Conservation (phyloP, 2,329 filamentous ascomycete species). For the Pseudogymnoascus destructans region DNA sequence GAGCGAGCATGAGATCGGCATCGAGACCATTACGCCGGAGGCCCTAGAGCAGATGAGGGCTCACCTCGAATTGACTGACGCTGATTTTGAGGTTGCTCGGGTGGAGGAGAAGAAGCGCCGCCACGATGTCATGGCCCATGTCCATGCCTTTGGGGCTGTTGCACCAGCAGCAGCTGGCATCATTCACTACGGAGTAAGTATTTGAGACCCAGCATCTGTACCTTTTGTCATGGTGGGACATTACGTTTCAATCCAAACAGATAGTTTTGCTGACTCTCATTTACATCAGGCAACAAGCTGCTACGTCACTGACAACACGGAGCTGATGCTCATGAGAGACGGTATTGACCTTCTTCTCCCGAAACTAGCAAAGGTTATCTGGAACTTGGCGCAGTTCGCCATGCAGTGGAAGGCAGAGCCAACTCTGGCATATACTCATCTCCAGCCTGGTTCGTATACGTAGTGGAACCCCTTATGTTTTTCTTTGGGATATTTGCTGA, state of each 20-base stretch:
- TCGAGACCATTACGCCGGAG: conserved; percentile 53
- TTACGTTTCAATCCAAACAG: conserved; percentile 18
- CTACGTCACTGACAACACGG: conserved; percentile 61
- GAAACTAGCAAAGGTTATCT: conserved; percentile 67
- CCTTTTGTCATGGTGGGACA: conserved; percentile 16
- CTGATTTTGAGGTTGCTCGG: conserved; percentile 61
- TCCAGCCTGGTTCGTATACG: conserved; percentile 31
- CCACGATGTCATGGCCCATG: conserved; percentile 52
- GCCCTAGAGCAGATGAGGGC: conserved; percentile 65
- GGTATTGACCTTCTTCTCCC: conserved; percentile 63
- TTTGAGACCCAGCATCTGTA: conserved; percentile 31
- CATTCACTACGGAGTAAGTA: conserved; percentile 53
- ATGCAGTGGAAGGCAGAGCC: conserved; percentile 59
- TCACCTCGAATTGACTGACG: conserved; percentile 62
- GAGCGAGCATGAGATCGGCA: conserved; percentile 65
- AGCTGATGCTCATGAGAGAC: conserved; percentile 63
- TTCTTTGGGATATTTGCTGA: conserved; percentile 10
- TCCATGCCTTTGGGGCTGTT: conserved; percentile 60
- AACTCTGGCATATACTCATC: conserved; percentile 65
- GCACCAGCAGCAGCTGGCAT: conserved; percentile 70
- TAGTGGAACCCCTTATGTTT: not conserved
- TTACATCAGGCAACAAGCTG: conserved; percentile 29
- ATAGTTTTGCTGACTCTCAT: conserved; percentile 11
- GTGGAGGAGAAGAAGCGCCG: conserved; percentile 63
- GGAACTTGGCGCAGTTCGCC: conserved; percentile 61